phyloP scores from a whole-genome alignment of 176 grass and related monocot genomes.

The Saccharum spontaneum region DNA sequence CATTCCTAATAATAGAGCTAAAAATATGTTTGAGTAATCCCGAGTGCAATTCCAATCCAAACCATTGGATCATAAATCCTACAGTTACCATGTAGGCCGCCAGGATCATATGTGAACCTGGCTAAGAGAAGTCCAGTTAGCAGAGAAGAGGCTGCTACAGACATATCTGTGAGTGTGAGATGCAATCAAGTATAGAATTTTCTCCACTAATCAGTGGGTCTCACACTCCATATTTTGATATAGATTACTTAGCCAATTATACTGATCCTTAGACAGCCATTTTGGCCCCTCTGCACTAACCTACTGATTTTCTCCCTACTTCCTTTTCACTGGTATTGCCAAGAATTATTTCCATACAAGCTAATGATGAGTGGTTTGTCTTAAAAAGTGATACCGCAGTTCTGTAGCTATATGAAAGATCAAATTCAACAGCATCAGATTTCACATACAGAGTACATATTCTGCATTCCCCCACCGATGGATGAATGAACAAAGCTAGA shows the following conservation, averaged over 20 bases:
- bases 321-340: neutral
- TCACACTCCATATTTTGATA: neutral
- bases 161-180: neutral
- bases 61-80: neutral
- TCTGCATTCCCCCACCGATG: neutral
- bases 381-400: neutral
- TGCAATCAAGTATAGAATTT: slow-evolving; percentile 3
- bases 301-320: neutral
- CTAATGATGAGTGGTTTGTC: neutral
- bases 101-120: slow-evolving; percentile 1
- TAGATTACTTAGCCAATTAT: slow-evolving; percentile 2
- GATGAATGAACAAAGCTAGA: neutral
- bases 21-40: too few species aligned
- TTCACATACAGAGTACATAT: neutral
- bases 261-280: slow-evolving; percentile 8
- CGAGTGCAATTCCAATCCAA: too few species aligned
- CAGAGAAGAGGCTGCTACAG: neutral
- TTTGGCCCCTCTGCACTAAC: neutral
- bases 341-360: slow-evolving; percentile 10
- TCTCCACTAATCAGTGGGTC: neutral
- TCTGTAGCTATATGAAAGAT: neutral
- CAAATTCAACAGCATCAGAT: neutral
- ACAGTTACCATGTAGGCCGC: neutral
- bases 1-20: neutral
- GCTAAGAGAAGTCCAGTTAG: neutral